These are phyloP conservation scores for Echinochloa phyllopogon DNA, from an alignment of 176 grass and related monocot genomes.

Conservation along the genomic window DNA sequence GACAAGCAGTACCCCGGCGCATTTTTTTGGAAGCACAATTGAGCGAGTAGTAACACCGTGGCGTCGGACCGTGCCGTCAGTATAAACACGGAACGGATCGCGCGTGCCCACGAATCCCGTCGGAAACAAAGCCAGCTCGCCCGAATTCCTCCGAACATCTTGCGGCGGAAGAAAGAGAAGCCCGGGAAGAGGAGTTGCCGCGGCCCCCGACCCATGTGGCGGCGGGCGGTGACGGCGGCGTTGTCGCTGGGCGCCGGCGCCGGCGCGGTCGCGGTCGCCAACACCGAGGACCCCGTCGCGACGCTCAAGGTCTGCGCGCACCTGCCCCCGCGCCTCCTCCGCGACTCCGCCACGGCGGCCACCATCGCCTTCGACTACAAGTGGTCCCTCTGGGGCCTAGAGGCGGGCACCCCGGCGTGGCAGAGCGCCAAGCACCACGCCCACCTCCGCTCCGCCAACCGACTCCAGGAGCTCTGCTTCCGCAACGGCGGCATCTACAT, in stretches of 20 bases:
- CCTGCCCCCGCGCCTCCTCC: constrained; percentile 82
- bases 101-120: constrained; percentile 28
- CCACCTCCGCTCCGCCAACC: constrained; percentile 77
- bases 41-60: not conserved
- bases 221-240: constrained; percentile 44
- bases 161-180: constrained; percentile 50
- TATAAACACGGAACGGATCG: constrained; percentile 44
- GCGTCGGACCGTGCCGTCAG: not conserved
- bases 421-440: constrained; percentile 55
- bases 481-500: constrained; percentile 98
- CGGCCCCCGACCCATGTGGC: constrained; percentile 56
- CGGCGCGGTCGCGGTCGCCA: constrained; percentile 52
- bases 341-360: constrained; percentile 70
- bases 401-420: constrained; percentile 62
- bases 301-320: constrained; percentile 72
- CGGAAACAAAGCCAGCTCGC: not conserved
- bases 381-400: constrained; percentile 75
- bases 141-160: constrained; percentile 34
- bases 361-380: constrained; percentile 78
- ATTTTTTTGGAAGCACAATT: not conserved
- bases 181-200: not conserved
- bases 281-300: constrained; percentile 62
- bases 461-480: constrained; percentile 90
- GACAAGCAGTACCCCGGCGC: not conserved
- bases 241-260: constrained; percentile 52